Percentiles rank a stretch among this genome's conserved stretches.
Conservation (phyloP, 164 flowering plant genomes). For the Magnolia changhungtana region DNA sequence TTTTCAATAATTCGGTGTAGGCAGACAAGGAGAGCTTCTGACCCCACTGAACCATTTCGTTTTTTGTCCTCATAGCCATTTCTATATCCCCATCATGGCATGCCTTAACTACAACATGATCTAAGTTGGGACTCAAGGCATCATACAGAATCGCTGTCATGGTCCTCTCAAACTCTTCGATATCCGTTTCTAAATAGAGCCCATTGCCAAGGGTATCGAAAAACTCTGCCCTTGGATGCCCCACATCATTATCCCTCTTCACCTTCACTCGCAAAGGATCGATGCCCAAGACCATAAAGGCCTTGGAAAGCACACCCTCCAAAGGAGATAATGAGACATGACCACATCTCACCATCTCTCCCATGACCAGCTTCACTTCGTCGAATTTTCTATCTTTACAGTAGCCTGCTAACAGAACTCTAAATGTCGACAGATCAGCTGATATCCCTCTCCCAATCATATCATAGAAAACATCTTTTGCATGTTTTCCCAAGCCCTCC, state of each 20-base stretch:
- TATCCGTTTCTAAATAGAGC: slow-evolving; percentile 73
- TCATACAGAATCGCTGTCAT: slow-evolving; percentile 47
- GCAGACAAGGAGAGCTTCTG: slow-evolving; percentile 52
- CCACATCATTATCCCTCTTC: slow-evolving; percentile 64
- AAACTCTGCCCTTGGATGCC: slow-evolving; percentile 57
- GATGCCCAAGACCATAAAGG: slow-evolving; percentile 57
- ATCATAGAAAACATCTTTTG: slow-evolving; percentile 48
- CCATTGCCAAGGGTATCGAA: slow-evolving; percentile 87
- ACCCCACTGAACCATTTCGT: slow-evolving; percentile 56
- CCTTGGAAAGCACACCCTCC: slow-evolving; percentile 56
- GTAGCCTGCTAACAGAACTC: slow-evolving; percentile 80
- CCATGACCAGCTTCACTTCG: slow-evolving; percentile 50
- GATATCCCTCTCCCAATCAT: slow-evolving; percentile 52
- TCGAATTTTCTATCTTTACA: slow-evolving; percentile 66
- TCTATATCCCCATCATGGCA: slow-evolving; percentile 33
- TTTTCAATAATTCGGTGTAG: slow-evolving; percentile 40
- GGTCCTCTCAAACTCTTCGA: slow-evolving; percentile 54
- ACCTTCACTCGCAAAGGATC: slow-evolving; percentile 48
- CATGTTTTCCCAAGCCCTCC: slow-evolving; percentile 60
- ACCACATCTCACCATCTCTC: slow-evolving; percentile 48
- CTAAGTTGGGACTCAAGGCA: slow-evolving; percentile 57
- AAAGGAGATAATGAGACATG: slow-evolving; percentile 35
- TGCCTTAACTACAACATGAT: slow-evolving; percentile 37
- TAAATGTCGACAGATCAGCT: slow-evolving; percentile 48
- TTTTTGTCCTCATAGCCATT: slow-evolving; percentile 39